Percentiles rank a stretch among this genome's conserved stretches.
Evolutionary conservation across 345 rosid genomes (phyloP).

Genomic region (Eucalyptus shirleyi): DNA sequence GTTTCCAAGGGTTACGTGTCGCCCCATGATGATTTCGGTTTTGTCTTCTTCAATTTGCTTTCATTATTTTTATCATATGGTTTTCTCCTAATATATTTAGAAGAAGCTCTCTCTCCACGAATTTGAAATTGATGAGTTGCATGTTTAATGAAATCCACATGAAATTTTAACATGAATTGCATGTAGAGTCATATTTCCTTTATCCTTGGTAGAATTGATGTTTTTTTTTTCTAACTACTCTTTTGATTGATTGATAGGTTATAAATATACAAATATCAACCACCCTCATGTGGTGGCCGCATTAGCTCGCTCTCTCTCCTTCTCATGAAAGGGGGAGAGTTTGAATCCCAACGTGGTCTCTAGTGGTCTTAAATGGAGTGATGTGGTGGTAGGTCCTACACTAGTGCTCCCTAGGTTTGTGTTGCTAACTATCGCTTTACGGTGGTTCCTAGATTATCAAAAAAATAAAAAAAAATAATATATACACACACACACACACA

Average conservation of each 20-base stretch:
- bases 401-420: too few relatives aligned
- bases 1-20: background rate
- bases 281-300: too few relatives aligned
- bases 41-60: background rate
- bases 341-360: too few relatives aligned
- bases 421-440: fast-evolving
- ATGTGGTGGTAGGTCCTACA: too few relatives aligned
- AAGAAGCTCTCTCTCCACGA: background rate
- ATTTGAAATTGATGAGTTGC: background rate
- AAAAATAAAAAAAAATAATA: too few relatives aligned
- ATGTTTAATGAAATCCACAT: background rate
- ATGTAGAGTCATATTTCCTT: background rate
- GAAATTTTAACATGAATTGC: background rate
- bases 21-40: background rate
- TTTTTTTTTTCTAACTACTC: background rate
- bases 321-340: too few relatives aligned
- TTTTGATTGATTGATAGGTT: background rate
- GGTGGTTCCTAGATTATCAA: fast-evolving
- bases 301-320: too few relatives aligned
- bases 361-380: too few relatives aligned
- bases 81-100: background rate
- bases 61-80: background rate
- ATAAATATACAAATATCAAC: background rate
- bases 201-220: background rate
- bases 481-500: too few relatives aligned